Base-by-base conservation (phyloP, 2,329 filamentous ascomycete species). In the Alternaria triticimaculans region DNA sequence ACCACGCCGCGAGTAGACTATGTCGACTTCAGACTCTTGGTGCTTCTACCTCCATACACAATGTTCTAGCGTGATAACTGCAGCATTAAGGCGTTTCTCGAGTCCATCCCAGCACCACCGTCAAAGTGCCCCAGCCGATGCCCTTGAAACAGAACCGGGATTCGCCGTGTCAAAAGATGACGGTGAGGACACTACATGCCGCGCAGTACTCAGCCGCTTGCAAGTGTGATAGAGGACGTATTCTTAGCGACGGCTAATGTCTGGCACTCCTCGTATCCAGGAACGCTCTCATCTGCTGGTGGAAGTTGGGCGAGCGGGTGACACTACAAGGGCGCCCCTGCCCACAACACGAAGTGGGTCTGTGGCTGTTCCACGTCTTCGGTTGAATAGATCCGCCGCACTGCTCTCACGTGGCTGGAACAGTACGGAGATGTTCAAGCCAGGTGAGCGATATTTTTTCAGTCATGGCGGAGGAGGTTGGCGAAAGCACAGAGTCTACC, bases 391-490 rank as follows among this genome's bases (percentile, higher is more conserved):
- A 46, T 25, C 59, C 58, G 64, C 76, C 75, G 76, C 74, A 49
- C 21, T 37, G 43, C 53, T 41, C 70, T 78, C 76, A 77, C 75
- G 77, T 79, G 76, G 76, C 72, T 56, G 63, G 45, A 58, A 61
- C 53, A 55, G 66, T 69, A 64, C 62, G 58, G 65, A 60, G 50
- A 61, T 56, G 49, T 23, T 48, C 44, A 53, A 63, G 60, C 63
- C 58, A 57, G 48, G 57, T 51, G 46, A 53, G 25, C 15, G 25
- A 26, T 51, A 56, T 56, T 55, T 62, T 49, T 43, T 66, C 43
- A 26, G 62, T 53, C 51, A 68, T 62, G 65, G 63, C 69, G 21
- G 64, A 71, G 70, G 66, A 65, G 58, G 58, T 44, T 64, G 64
- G 63, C 62, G 62, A 64, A 63, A 57, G 20, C 10, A 55, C 62